Base-by-base conservation (phyloP, 2,329 filamentous ascomycete species). In the Fusarium coffeatum region DNA sequence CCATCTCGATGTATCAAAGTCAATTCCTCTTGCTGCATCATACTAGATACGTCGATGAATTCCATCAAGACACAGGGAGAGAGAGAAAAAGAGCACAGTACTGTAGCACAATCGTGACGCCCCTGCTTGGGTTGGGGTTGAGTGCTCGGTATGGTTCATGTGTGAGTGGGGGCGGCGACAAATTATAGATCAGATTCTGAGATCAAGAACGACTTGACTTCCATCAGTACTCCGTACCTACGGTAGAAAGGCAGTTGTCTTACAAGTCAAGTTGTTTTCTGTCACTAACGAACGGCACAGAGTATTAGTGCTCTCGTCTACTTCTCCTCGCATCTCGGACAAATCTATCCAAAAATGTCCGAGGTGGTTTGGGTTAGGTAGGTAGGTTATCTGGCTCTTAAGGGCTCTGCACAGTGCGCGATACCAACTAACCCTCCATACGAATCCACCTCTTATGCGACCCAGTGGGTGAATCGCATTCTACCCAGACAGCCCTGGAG, bases 371-470 rank as follows among this genome's bases (percentile, higher is more conserved):
- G 32, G 32, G 28, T 16, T 32, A 15, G 16, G 7, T 34, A 8
- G 7, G 12, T 63, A 51, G 67, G 34, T 54, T 37, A 28, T 53
- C 55, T 69, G 49, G 45, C 51, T 68, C 50, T 45, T 27, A 46
- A 40, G 41, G 51, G 32, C 43, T 56, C 45, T 64, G 49, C 51
- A 71, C 69, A 71, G 69, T 71, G 69, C 62, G 69, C 56, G 43
- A 54, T 60, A 57, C 13, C 22, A 30, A 46, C 59, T 58, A 45
- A 69, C 28, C 12, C 28, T 30, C 28, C 28, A 28, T 30, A 48
- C 9, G 32, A 64, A 48, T 50, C 67, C 67, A 71, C 67, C 50
- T 59, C 27, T 65, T 71, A 69, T 71, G 67, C 67, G 67, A 59
- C 63, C 67, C 64, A 71, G 67, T 60, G 58, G 58, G 40, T 63